Evolutionary conservation across 805 yeast species (phyloP), one percentile per base, ranked within the genome.

Genomic region (Teunomyces tritomae): DNA sequence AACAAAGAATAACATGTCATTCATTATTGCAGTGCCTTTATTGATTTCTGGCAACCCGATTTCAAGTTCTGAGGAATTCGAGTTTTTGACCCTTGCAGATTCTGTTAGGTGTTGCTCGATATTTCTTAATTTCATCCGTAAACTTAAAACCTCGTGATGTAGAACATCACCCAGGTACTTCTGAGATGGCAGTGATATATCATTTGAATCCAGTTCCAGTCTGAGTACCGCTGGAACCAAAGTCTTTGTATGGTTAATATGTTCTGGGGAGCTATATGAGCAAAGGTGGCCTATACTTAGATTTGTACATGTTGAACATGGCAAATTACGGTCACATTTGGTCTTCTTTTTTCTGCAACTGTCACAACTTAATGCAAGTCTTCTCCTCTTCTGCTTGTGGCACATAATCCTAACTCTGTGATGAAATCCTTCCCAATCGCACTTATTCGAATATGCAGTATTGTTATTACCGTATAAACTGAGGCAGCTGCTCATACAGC

Each of bases 341-440:
- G 75, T 75, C 54, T 78, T 78, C 39, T 77, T 62, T 56, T 64
- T 70, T 14, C 78, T 65, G 49, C 82, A 78, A 34, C 70, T 70
- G 24, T 70, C 71, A 53, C 83, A 78, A 0, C 77, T 76, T 7
- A 78, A 53, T 0, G 77, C 68, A 49, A 71, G 64, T 43, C 81
- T 65, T 37, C 73, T 68, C 44, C 79, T 63, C 51, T 64, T 71
- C 7, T 20, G 24, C 6, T 20, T 20, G 24, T 20, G 6, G 24
- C 6, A 20, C 24, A 20, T 20, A 20, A 5, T 20, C 24, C 1
- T 20, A 5, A 20, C 6, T 20, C 6, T 20, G 24, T 5, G 24
- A 20, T 20, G 1, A 1, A 20, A 20, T 20, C 24, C 6, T 20
- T 20, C 24, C 6, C 24, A 20, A 20, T 20, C 24, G 24, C 24